Conservation (phyloP, 257 asterid species). For the Solanum paucissectum region DNA sequence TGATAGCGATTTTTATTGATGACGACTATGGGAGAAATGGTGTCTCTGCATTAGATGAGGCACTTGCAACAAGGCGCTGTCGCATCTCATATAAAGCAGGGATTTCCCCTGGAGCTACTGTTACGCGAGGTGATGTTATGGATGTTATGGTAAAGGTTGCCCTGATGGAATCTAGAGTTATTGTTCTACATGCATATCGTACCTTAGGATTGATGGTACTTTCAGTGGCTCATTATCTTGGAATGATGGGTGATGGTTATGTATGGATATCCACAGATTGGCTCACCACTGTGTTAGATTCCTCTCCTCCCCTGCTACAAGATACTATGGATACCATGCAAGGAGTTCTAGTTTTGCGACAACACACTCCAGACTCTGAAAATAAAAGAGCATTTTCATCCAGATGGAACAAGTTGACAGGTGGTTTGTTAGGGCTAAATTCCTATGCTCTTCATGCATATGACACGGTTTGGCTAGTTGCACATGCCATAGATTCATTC, state of each 20-base stretch:
- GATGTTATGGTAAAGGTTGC: conserved; percentile 37
- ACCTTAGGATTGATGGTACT: conserved; percentile 26
- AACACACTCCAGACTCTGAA: conserved; percentile 31
- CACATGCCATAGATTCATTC: conserved; percentile 69
- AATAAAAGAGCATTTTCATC: conserved; percentile 37
- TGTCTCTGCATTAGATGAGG: conserved; percentile 32
- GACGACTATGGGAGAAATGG: conserved; percentile 45
- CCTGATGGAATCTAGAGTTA: conserved; percentile 28
- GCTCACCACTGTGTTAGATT: conserved; percentile 37
- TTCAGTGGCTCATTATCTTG: conserved; percentile 35
- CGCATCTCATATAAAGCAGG: conserved; percentile 32
- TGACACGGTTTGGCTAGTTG: conserved; percentile 78
- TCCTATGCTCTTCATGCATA: conserved; percentile 71
- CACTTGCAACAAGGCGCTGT: conserved; percentile 29
- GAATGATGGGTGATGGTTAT: conserved; percentile 42
- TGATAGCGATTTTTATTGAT: conserved; percentile 24
- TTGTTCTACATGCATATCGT: conserved; percentile 34
- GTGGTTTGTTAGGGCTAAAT: conserved; percentile 52
- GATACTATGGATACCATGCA: conserved; percentile 26
- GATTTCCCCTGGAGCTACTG: conserved; percentile 17
- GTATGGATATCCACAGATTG: conserved; percentile 47
- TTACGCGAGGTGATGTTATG: conserved; percentile 18
- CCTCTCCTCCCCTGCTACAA: conserved; percentile 19
- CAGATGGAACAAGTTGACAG: conserved; percentile 46
- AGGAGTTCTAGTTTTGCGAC: conserved; percentile 36